Evolutionary conservation across 768 basidiomycete species (phyloP).

Genomic region (Rhizopogon salebrosus): DNA sequence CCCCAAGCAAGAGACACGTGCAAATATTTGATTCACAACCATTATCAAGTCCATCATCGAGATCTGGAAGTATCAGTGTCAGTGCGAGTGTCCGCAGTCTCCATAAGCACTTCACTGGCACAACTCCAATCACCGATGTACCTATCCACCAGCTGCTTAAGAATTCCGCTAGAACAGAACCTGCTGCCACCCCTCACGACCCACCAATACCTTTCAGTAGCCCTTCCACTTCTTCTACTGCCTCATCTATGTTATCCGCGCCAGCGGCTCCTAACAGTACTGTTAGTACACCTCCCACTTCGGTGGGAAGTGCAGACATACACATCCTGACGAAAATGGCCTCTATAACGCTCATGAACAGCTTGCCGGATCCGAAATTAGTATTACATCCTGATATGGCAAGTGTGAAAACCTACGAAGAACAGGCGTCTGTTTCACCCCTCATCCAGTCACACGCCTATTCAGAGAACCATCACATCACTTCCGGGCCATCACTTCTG

Average conservation of each 20-base stretch:
- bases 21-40: conserved; percentile 85
- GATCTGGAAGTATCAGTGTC: conserved; percentile 23
- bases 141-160: conserved; percentile 22
- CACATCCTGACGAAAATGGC: conserved; percentile 31
- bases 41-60: conserved; percentile 48
- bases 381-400: background rate
- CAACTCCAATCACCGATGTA: conserved; percentile 4
- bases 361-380: conserved; percentile 1
- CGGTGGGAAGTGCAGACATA: conserved; percentile 32
- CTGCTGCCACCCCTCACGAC: conserved; percentile 1
- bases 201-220: conserved; percentile 30
- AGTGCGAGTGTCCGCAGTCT: conserved; percentile 20
- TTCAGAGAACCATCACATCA: conserved; percentile 18
- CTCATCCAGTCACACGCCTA: conserved; percentile 20
- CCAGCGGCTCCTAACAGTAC: conserved; percentile 31
- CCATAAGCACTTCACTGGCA: conserved; percentile 13
- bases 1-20: conserved; percentile 53
- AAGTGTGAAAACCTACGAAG: background rate
- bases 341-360: conserved; percentile 16
- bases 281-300: conserved; percentile 55
- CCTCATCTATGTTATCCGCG: conserved; percentile 51
- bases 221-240: conserved; percentile 23
- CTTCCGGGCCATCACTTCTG: conserved; percentile 47
- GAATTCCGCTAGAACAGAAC: conserved; percentile 5
- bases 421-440: conserved; percentile 14